These are phyloP conservation scores for Fonsecaea nubica DNA, from an alignment of 2,329 filamentous ascomycete species.

Conservation along the genomic window DNA sequence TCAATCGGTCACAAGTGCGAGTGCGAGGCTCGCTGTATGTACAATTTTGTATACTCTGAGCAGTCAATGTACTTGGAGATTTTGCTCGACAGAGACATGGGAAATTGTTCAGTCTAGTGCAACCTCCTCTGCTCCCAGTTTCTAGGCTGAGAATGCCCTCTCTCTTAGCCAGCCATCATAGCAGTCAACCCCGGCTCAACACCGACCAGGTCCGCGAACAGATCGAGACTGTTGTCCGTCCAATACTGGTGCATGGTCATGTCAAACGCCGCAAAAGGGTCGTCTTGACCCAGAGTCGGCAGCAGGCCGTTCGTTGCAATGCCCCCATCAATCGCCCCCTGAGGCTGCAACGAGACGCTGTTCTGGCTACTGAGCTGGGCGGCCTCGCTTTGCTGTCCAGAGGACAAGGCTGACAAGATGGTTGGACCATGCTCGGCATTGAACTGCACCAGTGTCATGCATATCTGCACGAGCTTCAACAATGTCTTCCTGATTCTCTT, in stretches of 20 bases:
- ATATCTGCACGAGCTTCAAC: conserved; percentile 35
- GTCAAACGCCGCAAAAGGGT: conserved; percentile 31
- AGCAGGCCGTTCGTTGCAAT: conserved; percentile 49
- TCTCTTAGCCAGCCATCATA: conserved; percentile 27
- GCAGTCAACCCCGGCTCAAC: conserved; percentile 31
- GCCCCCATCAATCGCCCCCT: conserved; percentile 7
- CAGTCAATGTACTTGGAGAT: background rate
- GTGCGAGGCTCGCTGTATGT: background rate
- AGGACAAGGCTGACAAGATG: conserved; percentile 27
- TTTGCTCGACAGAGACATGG: background rate
- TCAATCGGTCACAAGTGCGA: background rate
- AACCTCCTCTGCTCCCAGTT: background rate
- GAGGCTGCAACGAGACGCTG: conserved; percentile 4
- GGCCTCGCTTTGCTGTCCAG: conserved; percentile 20
- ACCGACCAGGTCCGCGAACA: conserved; percentile 34
- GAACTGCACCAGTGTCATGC: conserved; percentile 32
- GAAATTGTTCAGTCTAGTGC: background rate
- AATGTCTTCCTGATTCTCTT: conserved; percentile 32
- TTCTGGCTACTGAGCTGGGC: conserved; percentile 17
- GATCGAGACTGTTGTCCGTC: conserved; percentile 33
- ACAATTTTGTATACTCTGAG: background rate
- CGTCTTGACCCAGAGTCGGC: conserved; percentile 56
- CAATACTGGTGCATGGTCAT: conserved; percentile 33
- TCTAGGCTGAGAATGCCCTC: background rate
- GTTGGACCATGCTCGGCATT: conserved; percentile 28